Evolutionary conservation across 2,329 filamentous ascomycete species (phyloP).

Genomic region (Coniochaeta sp.): DNA sequence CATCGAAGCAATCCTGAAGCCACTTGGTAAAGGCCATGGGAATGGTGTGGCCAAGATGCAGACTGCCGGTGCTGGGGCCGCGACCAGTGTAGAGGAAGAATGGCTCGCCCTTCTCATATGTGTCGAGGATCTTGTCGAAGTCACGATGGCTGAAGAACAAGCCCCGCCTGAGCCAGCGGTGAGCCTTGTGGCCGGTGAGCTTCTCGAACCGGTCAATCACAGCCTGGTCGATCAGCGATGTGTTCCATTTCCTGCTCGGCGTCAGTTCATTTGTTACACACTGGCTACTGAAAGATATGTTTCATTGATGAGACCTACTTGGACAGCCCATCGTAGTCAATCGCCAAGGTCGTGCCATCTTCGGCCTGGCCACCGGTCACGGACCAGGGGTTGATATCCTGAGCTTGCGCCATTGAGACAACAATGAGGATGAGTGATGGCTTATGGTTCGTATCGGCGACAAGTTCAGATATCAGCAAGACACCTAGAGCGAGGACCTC

Average conservation of each 20-base stretch:
- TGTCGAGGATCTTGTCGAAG: constrained; percentile 77
- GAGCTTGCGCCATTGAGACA: neutral
- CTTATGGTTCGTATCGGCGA: neutral
- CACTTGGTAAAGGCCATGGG: constrained; percentile 86
- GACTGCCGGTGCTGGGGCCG: constrained; percentile 75
- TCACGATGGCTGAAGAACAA: constrained; percentile 94
- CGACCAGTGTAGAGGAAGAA: constrained; percentile 95
- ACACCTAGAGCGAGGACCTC: neutral
- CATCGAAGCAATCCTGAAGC: constrained; percentile 92
- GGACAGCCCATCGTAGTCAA: constrained; percentile 55
- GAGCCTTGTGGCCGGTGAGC: constrained; percentile 83
- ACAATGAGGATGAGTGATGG: neutral
- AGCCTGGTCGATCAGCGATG: constrained; percentile 65
- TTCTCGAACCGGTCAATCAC: constrained; percentile 82
- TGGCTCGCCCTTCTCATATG: constrained; percentile 81
- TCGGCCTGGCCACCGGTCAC: constrained; percentile 35
- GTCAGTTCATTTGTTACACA: constrained; percentile 20
- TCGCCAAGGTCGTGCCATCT: constrained; percentile 67
- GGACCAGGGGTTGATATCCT: constrained; percentile 2
- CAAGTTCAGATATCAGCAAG: neutral
- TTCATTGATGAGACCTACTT: too few species aligned
- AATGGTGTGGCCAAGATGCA: constrained; percentile 86
- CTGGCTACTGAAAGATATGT: neutral
- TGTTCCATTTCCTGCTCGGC: constrained; percentile 61
- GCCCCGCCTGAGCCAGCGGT: constrained; percentile 80